Evolutionary conservation across 495 filamentous ascomycete species (phyloP), one percentile per base, ranked within the genome.

Genomic region (Penicillium soppii): DNA sequence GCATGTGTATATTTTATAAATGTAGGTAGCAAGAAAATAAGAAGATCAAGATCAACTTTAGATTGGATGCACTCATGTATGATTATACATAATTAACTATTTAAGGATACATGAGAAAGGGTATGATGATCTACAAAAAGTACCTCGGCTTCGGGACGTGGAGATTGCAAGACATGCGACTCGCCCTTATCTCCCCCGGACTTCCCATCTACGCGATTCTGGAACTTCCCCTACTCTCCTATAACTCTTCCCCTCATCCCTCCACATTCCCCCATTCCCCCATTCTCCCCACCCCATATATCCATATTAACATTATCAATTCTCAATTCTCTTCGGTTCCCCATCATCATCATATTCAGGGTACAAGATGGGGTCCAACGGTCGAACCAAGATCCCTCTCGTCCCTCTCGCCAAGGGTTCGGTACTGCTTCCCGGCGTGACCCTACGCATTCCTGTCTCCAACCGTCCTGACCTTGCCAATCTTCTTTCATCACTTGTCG

Each of bases 381-480:
- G 61, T 48, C 75, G 70, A 58, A 64, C 70, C 43, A 80, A 78
- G 51, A 72, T 95, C 19, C 87, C 90, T 35, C 68, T 96, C 53
- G 84, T 96, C 43, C 85, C 88, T 17, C 78, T 95, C 21, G 79
- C 88, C 16, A 82, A 84, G 52, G 83, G 83, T 58, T 77, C 78
- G 29, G 87, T 95, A 30, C 81, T 97, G 21, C 80, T 96, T 0
- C 92, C 91, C 17, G 90, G 91, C 42, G 82, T 87, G 15, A 85
- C 88, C 32, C 72, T 91, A 23, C 82, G 89, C 51, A 84, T 96
- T 42, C 81, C 88, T 16, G 82, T 95, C 19, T 73, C 82, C 21
- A 87, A 86, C 65, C 87, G 91, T 12, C 80, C 89, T 25, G 92
- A 97, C 64, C 83, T 96, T 49, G 83, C 87, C 36, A 87, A 90